Evolutionary conservation across 2,329 filamentous ascomycete species (phyloP).

Genomic region (Epichloe baconii): DNA sequence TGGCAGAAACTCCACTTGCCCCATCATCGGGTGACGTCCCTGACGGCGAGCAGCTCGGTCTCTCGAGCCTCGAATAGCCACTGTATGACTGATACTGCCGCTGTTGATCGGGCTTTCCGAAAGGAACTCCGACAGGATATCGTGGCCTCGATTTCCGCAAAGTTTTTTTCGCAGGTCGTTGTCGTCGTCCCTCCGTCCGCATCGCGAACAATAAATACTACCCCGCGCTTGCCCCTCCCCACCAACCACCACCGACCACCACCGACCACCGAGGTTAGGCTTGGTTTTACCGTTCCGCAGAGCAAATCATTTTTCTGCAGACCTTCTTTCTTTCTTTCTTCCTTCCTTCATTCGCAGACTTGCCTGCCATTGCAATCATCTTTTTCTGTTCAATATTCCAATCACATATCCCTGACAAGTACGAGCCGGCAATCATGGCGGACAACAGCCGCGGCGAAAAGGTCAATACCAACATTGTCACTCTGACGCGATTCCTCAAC

Average conservation of each 20-base stretch:
- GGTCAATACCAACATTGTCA: constrained; percentile 93
- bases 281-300: neutral
- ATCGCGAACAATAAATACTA: neutral
- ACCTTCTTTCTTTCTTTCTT: neutral
- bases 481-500: constrained; percentile 86
- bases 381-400: too few relatives aligned
- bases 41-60: neutral
- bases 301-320: neutral
- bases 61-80: neutral
- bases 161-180: too few relatives aligned
- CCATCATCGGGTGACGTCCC: neutral
- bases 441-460: constrained; percentile 46
- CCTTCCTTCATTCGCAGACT: too few relatives aligned
- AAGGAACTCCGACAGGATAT: too few relatives aligned
- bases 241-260: too few relatives aligned
- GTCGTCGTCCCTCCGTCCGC: too few relatives aligned
- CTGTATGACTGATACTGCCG: neutral
- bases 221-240: neutral
- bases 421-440: constrained; percentile 15
- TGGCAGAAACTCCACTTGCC: neutral
- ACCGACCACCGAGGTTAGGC: constrained; percentile 3
- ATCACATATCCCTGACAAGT: too few relatives aligned
- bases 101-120: too few relatives aligned
- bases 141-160: too few relatives aligned
- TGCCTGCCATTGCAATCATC: neutral